Conservation (phyloP, 83 land plant species). For the Diphasiastrum complanatum region DNA sequence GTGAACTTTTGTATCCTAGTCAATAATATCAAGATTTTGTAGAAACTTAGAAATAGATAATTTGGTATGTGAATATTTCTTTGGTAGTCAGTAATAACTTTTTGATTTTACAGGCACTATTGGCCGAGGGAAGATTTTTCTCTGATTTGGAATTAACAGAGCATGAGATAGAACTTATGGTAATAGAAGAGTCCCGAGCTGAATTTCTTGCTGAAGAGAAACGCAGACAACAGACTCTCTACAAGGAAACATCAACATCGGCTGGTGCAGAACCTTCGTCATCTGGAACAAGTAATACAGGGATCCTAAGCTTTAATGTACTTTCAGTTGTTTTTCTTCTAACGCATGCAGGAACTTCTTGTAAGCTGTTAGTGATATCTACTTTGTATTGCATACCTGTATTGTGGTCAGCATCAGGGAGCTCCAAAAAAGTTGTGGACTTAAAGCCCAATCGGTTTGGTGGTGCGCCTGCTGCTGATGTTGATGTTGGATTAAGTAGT, state of each 20-base stretch:
- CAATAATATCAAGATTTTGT: too few species aligned
- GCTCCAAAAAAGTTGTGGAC: not conserved
- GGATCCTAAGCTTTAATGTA: too few species aligned
- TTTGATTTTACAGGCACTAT: slow-evolving; percentile 53
- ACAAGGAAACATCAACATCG: slow-evolving; percentile 63
- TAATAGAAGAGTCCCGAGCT: slow-evolving; percentile 91
- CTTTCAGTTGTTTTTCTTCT: too few species aligned
- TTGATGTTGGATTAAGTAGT: slow-evolving; percentile 35
- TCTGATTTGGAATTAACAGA: slow-evolving; percentile 98
- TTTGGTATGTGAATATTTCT: not conserved
- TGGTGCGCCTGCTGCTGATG: not conserved
- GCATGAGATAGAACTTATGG: slow-evolving; percentile 95
- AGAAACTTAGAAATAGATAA: too few species aligned
- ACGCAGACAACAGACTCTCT: slow-evolving; percentile 40
- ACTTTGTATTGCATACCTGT: not conserved
- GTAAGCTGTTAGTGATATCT: too few species aligned
- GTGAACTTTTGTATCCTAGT: too few species aligned
- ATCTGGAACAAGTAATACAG: slow-evolving; percentile 78
- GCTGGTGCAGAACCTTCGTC: slow-evolving; percentile 95
- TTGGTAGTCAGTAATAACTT: not conserved
- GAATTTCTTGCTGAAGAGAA: slow-evolving; percentile 72
- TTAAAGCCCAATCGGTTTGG: too few species aligned
- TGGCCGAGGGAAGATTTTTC: slow-evolving; percentile 96
- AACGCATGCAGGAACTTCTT: too few species aligned
- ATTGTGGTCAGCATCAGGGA: not conserved